Evolutionary conservation across 2,329 filamentous ascomycete species (phyloP), one percentile per base, ranked within the genome.

Genomic region (Hirsutella thompsonii): DNA sequence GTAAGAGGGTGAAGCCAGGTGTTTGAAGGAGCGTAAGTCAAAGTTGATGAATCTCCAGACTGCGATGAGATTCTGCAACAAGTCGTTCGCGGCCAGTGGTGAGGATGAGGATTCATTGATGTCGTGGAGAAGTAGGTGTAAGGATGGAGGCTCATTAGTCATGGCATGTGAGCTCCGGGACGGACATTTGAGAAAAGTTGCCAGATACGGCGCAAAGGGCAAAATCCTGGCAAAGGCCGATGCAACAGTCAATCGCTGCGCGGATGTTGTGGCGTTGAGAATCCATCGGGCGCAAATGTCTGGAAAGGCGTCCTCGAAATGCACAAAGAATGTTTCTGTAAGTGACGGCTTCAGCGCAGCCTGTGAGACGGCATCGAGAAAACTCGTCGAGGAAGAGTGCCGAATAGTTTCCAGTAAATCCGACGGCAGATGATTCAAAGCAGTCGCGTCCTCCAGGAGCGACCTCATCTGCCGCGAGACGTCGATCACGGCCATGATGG

Each of bases 271-370:
- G 21, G 64, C 52, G 56, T 65, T 58, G 53, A 69, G 67, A 36
- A 83, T 67, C 87, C 87, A 94, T 66, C 83, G 71, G 46, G 87
- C 83, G 60, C 83, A 86, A 38, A 93, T 69, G 60, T 95, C 89
- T 51, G 86, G 76, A 53, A 92, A 85, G 33, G 89, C 64, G 46
- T 72, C 67, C 56, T 84, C 79, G 59, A 89, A 88, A 54, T 83
- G 73, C 48, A 74, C 67, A 55, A 92, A 88, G 55, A 94, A 67
- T 42, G 68, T 68, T 55, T 86, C 77, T 52, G 86, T 90, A 58
- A 78, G 72, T 62, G 69, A 66, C 51, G 83, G 70, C 52, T 77
- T 70, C 54, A 94, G 73, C 43, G 85, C 78, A 44, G 79, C 74
- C 52, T 72, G 66, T 50, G 84, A 74, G 53, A 93, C 67, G 50